phyloP scores from a whole-genome alignment of 345 rosid species.

The Punica granatum region DNA sequence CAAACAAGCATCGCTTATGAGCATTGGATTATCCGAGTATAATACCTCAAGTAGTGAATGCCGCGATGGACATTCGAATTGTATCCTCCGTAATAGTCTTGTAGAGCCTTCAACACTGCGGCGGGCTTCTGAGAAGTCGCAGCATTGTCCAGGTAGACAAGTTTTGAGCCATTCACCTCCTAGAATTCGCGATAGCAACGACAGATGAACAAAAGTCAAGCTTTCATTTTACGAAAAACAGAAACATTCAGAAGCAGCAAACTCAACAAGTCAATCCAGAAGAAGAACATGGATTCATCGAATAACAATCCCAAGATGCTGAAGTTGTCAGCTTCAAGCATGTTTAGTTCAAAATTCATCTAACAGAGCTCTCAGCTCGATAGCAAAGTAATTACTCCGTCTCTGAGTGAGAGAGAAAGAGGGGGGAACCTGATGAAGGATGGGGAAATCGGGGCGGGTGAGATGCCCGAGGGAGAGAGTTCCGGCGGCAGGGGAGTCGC shows the following conservation, averaged over 20 bases:
- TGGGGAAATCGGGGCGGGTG: conserved; percentile 72
- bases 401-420: not conserved
- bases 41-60: conserved; percentile 72
- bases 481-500: conserved; percentile 21
- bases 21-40: not conserved
- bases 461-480: conserved; percentile 67
- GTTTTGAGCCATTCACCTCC: conserved; percentile 79
- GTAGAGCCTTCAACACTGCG: conserved; percentile 61
- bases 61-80: conserved; percentile 93
- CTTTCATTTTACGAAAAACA: not conserved
- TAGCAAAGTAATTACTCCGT: too few species aligned
- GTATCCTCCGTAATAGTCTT: conserved; percentile 57
- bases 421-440: conserved; percentile 68
- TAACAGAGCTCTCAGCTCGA: not conserved
- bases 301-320: not conserved
- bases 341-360: not conserved
- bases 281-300: not conserved
- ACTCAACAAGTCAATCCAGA: not conserved
- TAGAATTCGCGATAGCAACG: conserved; percentile 7
- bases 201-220: not conserved
- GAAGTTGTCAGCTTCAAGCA: not conserved
- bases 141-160: conserved; percentile 87
- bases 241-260: not conserved
- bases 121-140: conserved; percentile 96
- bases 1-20: not conserved